Percentiles rank a stretch among this genome's conserved stretches.
Conservation (phyloP, 202 grass and related monocot species). For the Cymbopogon flexuosus region DNA sequence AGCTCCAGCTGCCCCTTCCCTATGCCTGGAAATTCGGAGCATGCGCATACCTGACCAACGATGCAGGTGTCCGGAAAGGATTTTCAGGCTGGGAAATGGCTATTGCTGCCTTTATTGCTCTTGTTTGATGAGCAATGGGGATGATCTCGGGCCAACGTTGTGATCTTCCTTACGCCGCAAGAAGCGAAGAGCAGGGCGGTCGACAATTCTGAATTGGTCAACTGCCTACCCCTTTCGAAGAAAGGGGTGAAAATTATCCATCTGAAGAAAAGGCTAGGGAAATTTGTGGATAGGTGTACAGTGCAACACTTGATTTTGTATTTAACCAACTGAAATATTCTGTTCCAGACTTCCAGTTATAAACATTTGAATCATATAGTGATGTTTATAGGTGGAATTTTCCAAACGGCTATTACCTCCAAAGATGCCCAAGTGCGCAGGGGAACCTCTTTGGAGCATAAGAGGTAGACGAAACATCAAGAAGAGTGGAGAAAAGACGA, state of each 20-base stretch:
- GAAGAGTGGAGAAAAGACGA: not conserved
- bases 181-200: not conserved
- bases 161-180: not conserved
- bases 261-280: not conserved
- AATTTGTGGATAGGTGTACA: conserved; percentile 32
- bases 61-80: not conserved
- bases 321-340: not conserved
- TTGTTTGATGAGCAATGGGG: conserved; percentile 1
- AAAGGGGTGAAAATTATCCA: not conserved
- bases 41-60: not conserved
- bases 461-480: too few species aligned
- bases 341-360: not conserved
- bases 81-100: conserved; percentile 15
- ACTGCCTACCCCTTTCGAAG: not conserved
- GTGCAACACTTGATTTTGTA: conserved; percentile 7
- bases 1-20: not conserved
- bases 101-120: not conserved
- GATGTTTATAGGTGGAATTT: not conserved
- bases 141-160: not conserved
- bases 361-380: not conserved
- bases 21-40: not conserved
- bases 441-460: not conserved
- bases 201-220: not conserved
- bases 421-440: too few species aligned
- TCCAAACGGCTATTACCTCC: not conserved